Evolutionary conservation across 805 yeast species (phyloP), one percentile per base, ranked within the genome.

Genomic region (Saccharomyces kudriavzevii): DNA sequence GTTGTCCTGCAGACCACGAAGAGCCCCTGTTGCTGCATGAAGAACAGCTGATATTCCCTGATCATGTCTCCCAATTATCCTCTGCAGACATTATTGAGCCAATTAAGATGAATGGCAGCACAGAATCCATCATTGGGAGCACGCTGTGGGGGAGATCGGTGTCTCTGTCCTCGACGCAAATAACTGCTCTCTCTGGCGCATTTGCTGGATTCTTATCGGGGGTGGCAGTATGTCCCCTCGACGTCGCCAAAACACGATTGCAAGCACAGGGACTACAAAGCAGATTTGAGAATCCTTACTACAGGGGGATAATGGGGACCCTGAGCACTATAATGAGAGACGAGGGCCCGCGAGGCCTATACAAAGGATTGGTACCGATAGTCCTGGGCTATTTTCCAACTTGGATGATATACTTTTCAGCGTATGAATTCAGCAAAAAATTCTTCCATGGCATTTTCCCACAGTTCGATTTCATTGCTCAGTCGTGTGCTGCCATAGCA

Each of bases 331-430:
- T 92, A 17, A 71, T 81, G 53, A 68, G 70, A 40, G 92, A 90
- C 52, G 97, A 91, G 71, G 96, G 97, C 9, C 61, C 82, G 1
- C 70, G 80, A 45, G 98, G 98, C 0, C 74, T 94, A 13, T 94
- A 94, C 67, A 75, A 96, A 56, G 99, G 99, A 3, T 72, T 94
- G 27, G 86, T 85, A 1, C 98, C 99, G 17, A 89, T 94, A 40
- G 79, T 92, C 1, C 71, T 92, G 50, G 99, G 99, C 0, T 94
- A 94, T 70, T 83, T 94, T 62, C 99, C 99, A 14, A 89, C 97
- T 0, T 94, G 99, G 99, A 90, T 90, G 77, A 87, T 94, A 48
- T 94, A 94, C 68, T 94, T 94, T 71, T 79, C 92, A 6, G 87
- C 90, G 29, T 94, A 94, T 68, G 98, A 92, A 66, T 73, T 78